Base-by-base conservation (phyloP, 441 rosid genomes). In the Gossypium davidsonii region DNA sequence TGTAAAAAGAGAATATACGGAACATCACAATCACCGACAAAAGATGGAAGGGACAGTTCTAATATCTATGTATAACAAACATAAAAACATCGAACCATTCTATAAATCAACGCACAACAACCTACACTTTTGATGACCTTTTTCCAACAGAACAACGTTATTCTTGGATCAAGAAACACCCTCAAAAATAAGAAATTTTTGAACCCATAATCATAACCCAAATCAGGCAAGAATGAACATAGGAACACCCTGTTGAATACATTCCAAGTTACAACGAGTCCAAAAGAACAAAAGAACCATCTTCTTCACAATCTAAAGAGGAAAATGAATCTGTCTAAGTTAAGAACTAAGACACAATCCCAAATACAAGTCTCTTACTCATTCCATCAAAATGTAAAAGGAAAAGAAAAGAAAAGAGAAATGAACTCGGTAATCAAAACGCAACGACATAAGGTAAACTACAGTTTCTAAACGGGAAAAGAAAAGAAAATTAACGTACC, bases 281-380 rank as follows among this genome's bases (percentile, higher is more conserved):
- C 10, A 25, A 44, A 58, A 23, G n/a, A 59, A 21, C 23, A 53
- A 53, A 53, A 51, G 56, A 51, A 53, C 15, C 52, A 21, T 12
- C 23, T 44, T 56, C 26, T 23, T 55, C 12, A 15, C 44, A 57
- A 46, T 72, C 58, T 15, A 49, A 15, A 72, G 6, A 69, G 39
- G 55, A 42, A 59, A 49, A 61, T 72, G 42, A 72, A 60, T 72
- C 67, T 46, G 37, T 28, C 59, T 60, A 59, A 46, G 44, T n/a
- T 2, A n/a, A 7, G 44, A 71, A 59, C 46, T 39, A 9, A n/a
- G 66, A 44, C 42, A n/a, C 2, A 56, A 56, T 25, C 39, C 39
- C 4, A 21, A 71, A 61, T 3, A 59, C 26, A n/a, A 17, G 14
- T 70, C 18, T 11, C 5, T 59, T 15, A 3, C 48, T 59, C 25